A percentile compares a stretch with the other conserved stretches of the same genome.
These are phyloP conservation scores for Tremellales sp. DNA, from an alignment of 1,284 basidiomycete species.

Conservation along the genomic window DNA sequence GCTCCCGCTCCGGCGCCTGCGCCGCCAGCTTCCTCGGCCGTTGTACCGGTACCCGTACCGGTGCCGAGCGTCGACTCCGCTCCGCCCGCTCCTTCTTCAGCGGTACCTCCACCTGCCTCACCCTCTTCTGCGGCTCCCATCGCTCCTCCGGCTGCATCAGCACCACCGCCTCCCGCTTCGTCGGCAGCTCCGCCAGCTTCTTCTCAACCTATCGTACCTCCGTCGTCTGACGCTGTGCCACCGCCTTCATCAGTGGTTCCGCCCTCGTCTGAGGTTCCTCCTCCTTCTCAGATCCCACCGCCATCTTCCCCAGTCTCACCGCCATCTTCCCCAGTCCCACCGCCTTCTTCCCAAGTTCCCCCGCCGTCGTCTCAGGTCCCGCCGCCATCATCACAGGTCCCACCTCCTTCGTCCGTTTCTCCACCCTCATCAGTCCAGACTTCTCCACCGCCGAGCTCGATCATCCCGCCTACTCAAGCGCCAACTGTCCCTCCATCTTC, in stretches of 20 bases:
- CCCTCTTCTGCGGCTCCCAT: slow-evolving; percentile 8
- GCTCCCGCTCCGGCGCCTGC: background rate
- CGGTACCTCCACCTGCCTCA: background rate
- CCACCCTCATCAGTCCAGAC: background rate
- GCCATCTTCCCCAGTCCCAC: background rate
- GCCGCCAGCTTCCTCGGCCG: background rate
- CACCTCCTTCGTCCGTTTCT: background rate
- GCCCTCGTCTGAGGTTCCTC: slow-evolving; percentile 1
- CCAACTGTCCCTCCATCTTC: background rate
- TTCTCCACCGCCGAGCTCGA: background rate
- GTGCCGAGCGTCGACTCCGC: background rate
- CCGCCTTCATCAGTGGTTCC: background rate
- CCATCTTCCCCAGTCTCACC: background rate
- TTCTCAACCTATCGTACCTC: slow-evolving; percentile 1
- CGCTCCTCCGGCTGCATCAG: slow-evolving; percentile 1
- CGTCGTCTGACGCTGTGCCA: background rate
- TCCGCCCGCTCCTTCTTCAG: background rate
- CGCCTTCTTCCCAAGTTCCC: no score
- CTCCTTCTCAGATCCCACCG: background rate
- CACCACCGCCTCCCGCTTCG: background rate
- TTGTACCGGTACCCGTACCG: no score
- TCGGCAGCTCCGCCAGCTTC: slow-evolving; percentile 10
- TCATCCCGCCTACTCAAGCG: background rate
- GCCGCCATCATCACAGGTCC: background rate
- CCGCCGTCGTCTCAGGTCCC: no score